phyloP scores from a whole-genome alignment of 306 rosid genomes.

The Mucuna pruriens region DNA sequence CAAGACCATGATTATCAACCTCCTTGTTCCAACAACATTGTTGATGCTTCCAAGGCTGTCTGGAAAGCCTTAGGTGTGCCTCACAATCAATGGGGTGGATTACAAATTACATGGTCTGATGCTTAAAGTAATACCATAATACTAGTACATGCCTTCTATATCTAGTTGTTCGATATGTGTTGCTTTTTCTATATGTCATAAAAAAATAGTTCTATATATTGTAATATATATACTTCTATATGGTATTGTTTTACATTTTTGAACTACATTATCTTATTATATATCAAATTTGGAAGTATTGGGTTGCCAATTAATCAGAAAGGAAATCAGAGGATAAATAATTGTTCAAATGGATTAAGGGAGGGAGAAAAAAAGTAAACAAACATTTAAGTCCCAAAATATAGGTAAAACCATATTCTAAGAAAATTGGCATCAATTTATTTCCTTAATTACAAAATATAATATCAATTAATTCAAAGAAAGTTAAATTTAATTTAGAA shows the following conservation, averaged over 20 bases:
- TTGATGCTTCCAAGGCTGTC: conserved; percentile 57
- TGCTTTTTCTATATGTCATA: neutral
- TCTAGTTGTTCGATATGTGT: no score
- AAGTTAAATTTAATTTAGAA: no score
- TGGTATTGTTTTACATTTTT: no score
- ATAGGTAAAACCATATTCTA: neutral
- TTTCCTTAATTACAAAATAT: no score
- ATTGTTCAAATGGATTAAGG: no score
- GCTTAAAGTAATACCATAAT: neutral
- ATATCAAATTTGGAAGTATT: no score
- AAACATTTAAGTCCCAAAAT: neutral
- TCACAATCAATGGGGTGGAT: conserved; percentile 20
- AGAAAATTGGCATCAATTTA: neutral
- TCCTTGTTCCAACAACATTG: conserved; percentile 43
- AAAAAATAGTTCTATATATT: neutral
- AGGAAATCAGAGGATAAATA: neutral
- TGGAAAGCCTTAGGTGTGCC: conserved; percentile 54
- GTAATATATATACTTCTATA: no score
- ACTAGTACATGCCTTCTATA: no score
- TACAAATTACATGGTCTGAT: conserved; percentile 39
- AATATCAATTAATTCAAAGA: no score
- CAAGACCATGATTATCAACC: conserved; percentile 51
- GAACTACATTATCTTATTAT: no score
- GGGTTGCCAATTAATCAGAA: neutral
- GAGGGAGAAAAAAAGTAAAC: no score